These are phyloP conservation scores for Boletus tomentosulus DNA, from an alignment of 768 basidiomycete species.

Conservation along the genomic window DNA sequence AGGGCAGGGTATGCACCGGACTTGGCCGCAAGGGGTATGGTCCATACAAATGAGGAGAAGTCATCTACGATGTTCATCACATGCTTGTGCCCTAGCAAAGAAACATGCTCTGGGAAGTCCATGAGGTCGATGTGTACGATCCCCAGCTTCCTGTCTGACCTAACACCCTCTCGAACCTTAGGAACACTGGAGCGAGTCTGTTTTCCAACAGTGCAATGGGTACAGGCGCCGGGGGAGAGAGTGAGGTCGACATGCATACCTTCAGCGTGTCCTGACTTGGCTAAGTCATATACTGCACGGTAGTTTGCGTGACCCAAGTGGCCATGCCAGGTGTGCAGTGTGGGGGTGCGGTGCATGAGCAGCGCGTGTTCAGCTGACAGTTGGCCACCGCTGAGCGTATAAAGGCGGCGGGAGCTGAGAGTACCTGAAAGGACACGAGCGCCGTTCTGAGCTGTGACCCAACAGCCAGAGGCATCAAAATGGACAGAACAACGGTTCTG, in stretches of 20 bases:
- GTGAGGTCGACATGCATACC: constrained; percentile 6
- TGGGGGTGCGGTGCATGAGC: background rate
- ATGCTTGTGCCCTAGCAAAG: background rate
- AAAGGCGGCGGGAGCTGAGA: background rate
- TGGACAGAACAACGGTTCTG: constrained; percentile 1
- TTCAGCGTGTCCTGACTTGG: constrained; percentile 7
- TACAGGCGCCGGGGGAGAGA: constrained; percentile 22
- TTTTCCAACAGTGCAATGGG: constrained; percentile 37
- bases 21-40: constrained; percentile 31
- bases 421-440: background rate
- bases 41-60: constrained; percentile 29
- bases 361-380: constrained; percentile 14
- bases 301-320: constrained; percentile 29
- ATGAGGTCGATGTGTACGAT: constrained; percentile 27
- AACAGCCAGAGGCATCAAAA: constrained; percentile 17
- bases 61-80: no score
- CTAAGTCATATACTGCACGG: constrained; percentile 12
- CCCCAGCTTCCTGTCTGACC: constrained; percentile 25
- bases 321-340: constrained; percentile 27
- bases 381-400: background rate
- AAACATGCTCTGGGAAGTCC: constrained; percentile 10
- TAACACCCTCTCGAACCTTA: constrained; percentile 23
- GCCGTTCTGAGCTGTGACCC: background rate
- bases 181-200: constrained; percentile 34
- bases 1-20: constrained; percentile 20